These are phyloP conservation scores for Sporothrix sp. DNA, from an alignment of 2,329 filamentous ascomycete genomes.

Conservation along the genomic window DNA sequence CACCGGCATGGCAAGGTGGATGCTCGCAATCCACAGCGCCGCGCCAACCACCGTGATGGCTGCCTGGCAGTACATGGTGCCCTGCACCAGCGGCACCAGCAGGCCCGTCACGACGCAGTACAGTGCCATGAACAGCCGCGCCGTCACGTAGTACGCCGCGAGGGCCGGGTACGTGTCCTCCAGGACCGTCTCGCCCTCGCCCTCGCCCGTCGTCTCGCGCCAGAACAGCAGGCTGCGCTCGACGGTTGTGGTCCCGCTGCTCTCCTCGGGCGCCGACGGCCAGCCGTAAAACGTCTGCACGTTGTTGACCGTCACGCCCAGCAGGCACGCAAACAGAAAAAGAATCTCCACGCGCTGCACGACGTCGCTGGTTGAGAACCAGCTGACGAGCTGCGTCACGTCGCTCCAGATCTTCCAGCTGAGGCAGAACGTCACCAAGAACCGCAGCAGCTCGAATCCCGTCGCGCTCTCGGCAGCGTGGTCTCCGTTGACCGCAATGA, in stretches of 20 bases:
- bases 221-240: not conserved
- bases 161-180: constrained; percentile 47
- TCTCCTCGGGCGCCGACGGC: not conserved
- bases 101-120: constrained; percentile 39
- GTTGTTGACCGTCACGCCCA: constrained; percentile 55
- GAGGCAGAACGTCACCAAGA: constrained; percentile 52
- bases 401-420: constrained; percentile 57
- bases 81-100: constrained; percentile 47
- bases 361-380: constrained; percentile 55
- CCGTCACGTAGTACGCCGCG: constrained; percentile 50
- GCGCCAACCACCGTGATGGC: constrained; percentile 36
- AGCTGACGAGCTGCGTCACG: constrained; percentile 44
- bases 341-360: constrained; percentile 48
- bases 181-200: not conserved
- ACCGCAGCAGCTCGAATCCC: constrained; percentile 46
- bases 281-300: constrained; percentile 41
- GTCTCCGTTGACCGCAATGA: constrained; percentile 55
- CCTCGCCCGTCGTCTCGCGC: not conserved
- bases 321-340: constrained; percentile 50
- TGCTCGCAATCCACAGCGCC: constrained; percentile 50
- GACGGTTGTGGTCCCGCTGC: not conserved
- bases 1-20: constrained; percentile 45
- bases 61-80: constrained; percentile 42
- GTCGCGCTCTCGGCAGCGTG: constrained; percentile 46
- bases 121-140: constrained; percentile 42